These are phyloP conservation scores for Aspergillus ostianus DNA, from an alignment of 495 filamentous ascomycete genomes.

Conservation along the genomic window DNA sequence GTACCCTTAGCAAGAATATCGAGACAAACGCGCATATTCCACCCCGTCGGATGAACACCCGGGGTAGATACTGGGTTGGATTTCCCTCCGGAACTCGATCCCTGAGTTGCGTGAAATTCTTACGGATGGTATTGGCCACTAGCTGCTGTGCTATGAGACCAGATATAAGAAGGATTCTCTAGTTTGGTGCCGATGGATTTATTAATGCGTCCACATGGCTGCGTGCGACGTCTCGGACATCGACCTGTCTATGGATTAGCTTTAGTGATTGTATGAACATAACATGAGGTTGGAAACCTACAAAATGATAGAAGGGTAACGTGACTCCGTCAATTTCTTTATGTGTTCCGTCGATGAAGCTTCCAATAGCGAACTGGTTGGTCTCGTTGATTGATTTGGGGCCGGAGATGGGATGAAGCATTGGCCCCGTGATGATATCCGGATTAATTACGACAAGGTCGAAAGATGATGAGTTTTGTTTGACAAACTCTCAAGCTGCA, in stretches of 20 bases:
- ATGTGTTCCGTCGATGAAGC: constrained; percentile 32
- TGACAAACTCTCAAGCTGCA: constrained; percentile 38
- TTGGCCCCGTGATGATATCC: constrained; percentile 33
- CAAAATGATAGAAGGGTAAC: constrained; percentile 32
- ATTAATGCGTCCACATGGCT: constrained; percentile 35
- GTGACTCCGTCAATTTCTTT: constrained; percentile 22
- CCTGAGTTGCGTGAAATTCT: constrained; percentile 26
- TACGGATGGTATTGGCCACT: constrained; percentile 27
- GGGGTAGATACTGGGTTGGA: constrained; percentile 22
- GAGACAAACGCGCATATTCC: constrained; percentile 27
- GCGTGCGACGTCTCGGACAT: constrained; percentile 36
- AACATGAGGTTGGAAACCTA: constrained; percentile 1
- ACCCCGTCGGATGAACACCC: constrained; percentile 28
- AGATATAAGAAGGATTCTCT: constrained; percentile 31
- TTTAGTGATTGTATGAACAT: background rate
- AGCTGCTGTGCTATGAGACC: constrained; percentile 27
- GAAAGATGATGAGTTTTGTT: constrained; percentile 29
- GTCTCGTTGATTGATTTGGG: constrained; percentile 31
- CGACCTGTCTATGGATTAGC: constrained; percentile 23
- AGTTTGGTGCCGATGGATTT: constrained; percentile 26
- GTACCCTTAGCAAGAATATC: constrained; percentile 26
- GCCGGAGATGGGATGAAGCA: constrained; percentile 27
- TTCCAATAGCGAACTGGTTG: constrained; percentile 30
- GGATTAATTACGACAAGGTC: constrained; percentile 38
- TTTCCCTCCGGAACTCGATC: constrained; percentile 24